Evolutionary conservation across 164 flowering plant species (phyloP), one percentile per base, ranked within the genome.

Genomic region (Kalanchoe fedtschenkoi): DNA sequence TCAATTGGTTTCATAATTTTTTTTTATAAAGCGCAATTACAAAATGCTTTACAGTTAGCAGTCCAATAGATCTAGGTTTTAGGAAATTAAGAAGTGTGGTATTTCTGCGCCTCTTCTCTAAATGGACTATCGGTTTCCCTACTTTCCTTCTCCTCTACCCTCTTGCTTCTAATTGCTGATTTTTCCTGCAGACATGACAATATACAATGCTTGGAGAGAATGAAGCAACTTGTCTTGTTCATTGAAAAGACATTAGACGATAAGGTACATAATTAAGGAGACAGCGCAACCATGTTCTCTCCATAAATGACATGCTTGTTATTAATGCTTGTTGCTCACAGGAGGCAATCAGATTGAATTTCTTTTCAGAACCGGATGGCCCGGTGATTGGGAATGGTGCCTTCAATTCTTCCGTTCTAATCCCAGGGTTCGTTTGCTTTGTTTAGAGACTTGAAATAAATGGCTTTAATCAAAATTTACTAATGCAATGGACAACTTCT

Each of bases 361-460:
- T 88, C 67, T 90, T 72, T 70, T 70, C 88, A 67, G 80, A 90
- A 77, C 99, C 99, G 51, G 99, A 93, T 83, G 99, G 99, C 8
- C 84, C 88, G 34, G 70, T 90, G 58, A 86, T 68, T 68, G 96
- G 92, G 62, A 87, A 81, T 77, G 80, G 89, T 66, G 65, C 77
- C 68, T 93, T 75, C 69, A 79, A 74, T 37, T 77, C 90, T 60
- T 79, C 95, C 41, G 72, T 71, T 65, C 71, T 93, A 61, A 76
- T 86, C 65, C 96, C 96, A 39, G 96, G 97, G 99, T 93, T 80
- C 47, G 79, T 51, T 35, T 35, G 39, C 13, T 61, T 17, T 33
- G 19, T 30, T 59, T 14, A 8, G 13, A 43, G 29, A 63, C 26
- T 14, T 43, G 66, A 41, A 13, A 34, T 21, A 16, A 51, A 28